Conservation (phyloP, 148 eudicot genomes). For the Camellia sinensis region DNA sequence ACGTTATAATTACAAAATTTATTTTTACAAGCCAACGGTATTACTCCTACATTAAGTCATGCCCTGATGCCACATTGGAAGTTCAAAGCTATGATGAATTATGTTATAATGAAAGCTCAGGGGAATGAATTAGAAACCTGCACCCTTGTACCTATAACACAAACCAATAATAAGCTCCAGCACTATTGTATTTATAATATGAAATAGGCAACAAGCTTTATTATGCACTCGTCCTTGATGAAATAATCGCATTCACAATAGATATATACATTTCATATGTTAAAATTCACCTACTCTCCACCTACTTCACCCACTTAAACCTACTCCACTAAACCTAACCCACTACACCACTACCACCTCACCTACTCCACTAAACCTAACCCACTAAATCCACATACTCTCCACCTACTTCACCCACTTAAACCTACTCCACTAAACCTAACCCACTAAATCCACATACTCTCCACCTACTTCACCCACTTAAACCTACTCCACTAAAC, state of each 20-base stretch:
- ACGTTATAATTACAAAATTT: not conserved
- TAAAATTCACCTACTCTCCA: no score
- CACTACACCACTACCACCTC: no score
- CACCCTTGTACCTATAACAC: not conserved
- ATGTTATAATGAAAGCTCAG: not conserved
- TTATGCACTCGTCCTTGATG: not conserved
- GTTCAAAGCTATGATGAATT: not conserved
- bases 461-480: no score
- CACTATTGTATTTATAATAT: not conserved
- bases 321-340: no score
- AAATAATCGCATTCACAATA: not conserved
- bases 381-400: no score
- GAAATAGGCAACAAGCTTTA: not conserved
- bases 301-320: no score
- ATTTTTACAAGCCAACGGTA: not conserved
- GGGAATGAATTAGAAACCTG: not conserved
- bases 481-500: no score
- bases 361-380: no score
- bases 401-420: no score
- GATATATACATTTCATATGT: no score
- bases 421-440: no score
- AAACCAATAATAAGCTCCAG: not conserved
- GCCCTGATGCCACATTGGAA: not conserved
- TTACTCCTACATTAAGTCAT: not conserved
- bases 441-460: no score